Evolutionary conservation across 768 basidiomycete genomes (phyloP).

Genomic region (Scleroderma citrinum): DNA sequence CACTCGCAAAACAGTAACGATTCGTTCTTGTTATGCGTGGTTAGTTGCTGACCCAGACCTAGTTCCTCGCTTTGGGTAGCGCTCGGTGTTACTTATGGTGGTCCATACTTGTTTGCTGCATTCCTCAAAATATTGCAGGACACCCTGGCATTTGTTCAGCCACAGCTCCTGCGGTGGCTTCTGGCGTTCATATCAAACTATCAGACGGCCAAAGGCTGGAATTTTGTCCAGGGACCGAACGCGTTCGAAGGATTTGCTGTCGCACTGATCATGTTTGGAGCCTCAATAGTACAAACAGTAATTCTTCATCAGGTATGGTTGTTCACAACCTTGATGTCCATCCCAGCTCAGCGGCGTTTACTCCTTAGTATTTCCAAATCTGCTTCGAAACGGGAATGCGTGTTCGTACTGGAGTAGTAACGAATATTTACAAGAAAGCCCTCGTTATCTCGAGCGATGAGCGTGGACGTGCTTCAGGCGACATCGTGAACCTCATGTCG

Average conservation of each 20-base stretch:
- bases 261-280: constrained; percentile 72
- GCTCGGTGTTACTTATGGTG: constrained; percentile 72
- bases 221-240: constrained; percentile 25
- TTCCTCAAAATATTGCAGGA: constrained; percentile 77
- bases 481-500: constrained; percentile 92
- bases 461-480: constrained; percentile 74
- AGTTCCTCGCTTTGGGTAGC: constrained; percentile 69
- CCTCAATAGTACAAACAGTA: constrained; percentile 73
- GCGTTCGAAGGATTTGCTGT: constrained; percentile 68
- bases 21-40: not conserved
- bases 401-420: constrained; percentile 84
- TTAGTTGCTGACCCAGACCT: not conserved
- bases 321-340: not conserved
- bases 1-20: constrained; percentile 61
- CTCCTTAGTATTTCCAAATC: constrained; percentile 71
- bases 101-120: constrained; percentile 60
- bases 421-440: constrained; percentile 80
- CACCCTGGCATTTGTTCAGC: constrained; percentile 75
- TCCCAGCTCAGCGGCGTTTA: not conserved
- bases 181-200: constrained; percentile 80
- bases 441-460: constrained; percentile 84
- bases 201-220: constrained; percentile 40
- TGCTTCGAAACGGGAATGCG: constrained; percentile 88
- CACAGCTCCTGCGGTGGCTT: constrained; percentile 75
- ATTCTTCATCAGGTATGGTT: constrained; percentile 66